These are phyloP conservation scores for Alopecurus myosuroides DNA, from an alignment of 176 grass and related monocot genomes.

Conservation along the genomic window DNA sequence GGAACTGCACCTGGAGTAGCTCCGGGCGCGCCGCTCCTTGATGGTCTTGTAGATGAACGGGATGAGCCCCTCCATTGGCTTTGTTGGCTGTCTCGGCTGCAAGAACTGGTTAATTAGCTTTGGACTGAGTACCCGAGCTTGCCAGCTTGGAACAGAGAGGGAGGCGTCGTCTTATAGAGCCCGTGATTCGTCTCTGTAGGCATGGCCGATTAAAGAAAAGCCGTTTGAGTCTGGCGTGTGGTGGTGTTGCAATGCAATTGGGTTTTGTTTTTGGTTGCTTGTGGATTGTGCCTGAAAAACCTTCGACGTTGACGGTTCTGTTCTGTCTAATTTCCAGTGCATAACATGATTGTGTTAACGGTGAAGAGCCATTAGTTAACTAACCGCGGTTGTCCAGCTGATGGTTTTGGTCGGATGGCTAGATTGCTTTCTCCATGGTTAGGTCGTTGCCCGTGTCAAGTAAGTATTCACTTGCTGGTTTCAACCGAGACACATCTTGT, in stretches of 20 bases:
- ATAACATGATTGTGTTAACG: neutral
- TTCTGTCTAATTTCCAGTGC: neutral
- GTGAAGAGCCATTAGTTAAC: too few species aligned
- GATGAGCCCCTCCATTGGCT: constrained; percentile 75
- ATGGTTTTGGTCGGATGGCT: neutral
- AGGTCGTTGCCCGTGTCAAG: neutral
- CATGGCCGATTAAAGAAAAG: too few species aligned
- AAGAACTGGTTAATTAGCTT: neutral
- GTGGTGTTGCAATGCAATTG: constrained; percentile 9
- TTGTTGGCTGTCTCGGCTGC: neutral
- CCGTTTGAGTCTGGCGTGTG: constrained; percentile 31
- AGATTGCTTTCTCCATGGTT: neutral
- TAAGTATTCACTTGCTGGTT: neutral
- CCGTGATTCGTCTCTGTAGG: too few species aligned
- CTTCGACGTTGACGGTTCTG: neutral
- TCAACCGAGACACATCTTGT: neutral
- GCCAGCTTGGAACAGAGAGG: constrained; percentile 1
- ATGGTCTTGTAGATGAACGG: constrained; percentile 76
- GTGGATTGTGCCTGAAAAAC: neutral
- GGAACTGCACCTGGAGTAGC: constrained; percentile 57
- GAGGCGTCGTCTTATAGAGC: neutral
- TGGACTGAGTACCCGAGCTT: neutral
- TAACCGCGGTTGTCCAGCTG: neutral
- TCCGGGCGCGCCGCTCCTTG: constrained; percentile 56
- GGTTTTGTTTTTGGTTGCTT: constrained; percentile 17